Percentiles rank a stretch among this genome's conserved stretches.
These are phyloP conservation scores for Rosa rugosa DNA, from an alignment of 306 rosid species.

Conservation along the genomic window DNA sequence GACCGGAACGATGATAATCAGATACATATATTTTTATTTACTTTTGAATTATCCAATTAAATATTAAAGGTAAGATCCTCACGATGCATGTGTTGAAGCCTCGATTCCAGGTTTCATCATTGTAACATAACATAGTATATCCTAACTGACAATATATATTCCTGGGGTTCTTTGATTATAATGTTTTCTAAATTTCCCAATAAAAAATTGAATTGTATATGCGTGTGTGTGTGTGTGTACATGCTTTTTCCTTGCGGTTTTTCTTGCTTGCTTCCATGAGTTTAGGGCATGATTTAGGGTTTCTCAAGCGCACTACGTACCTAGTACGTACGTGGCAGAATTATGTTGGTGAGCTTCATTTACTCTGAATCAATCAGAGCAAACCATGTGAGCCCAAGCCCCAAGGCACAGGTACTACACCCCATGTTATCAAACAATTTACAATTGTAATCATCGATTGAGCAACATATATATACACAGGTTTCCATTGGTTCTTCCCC, in stretches of 20 bases:
- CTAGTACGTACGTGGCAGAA: not conserved
- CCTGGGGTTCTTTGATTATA: not conserved
- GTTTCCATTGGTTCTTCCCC: too few species aligned
- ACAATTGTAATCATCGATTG: too few species aligned
- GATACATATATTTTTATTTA: too few species aligned
- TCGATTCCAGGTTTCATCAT: not conserved
- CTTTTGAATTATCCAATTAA: too few species aligned
- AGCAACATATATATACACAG: not conserved
- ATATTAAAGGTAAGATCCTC: not conserved
- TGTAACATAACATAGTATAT: not conserved
- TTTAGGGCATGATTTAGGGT: conserved; percentile 17
- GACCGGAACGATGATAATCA: too few species aligned
- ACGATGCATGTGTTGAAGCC: conserved; percentile 2
- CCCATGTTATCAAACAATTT: too few species aligned
- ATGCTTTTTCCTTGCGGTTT: not conserved
- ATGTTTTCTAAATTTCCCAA: not conserved
- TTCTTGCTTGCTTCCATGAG: conserved; percentile 16
- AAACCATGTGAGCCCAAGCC: conserved; percentile 8
- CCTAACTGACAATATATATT: not conserved
- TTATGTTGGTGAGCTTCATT: not conserved
- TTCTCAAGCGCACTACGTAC: not conserved
- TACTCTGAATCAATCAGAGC: not conserved
- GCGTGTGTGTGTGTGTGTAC: fast-evolving
- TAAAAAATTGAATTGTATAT: not conserved
- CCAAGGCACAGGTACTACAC: too few species aligned